phyloP scores from a whole-genome alignment of 208 protist genomes.

The Acanthamoeba lenticulata region DNA sequence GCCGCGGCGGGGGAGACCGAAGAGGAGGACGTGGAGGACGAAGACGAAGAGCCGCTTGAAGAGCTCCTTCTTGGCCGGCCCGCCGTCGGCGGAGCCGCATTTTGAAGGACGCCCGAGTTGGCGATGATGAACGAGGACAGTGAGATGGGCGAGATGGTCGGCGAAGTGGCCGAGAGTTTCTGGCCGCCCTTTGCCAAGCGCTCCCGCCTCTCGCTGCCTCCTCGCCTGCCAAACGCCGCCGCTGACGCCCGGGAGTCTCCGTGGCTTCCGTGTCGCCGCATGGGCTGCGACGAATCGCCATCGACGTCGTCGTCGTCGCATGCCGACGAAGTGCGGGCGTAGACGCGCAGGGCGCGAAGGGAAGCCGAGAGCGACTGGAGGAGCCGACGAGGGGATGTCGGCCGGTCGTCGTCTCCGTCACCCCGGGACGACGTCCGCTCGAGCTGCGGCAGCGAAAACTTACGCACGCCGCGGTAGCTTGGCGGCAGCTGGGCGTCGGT shows the following conservation, averaged over 20 bases:
- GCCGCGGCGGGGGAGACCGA: not conserved
- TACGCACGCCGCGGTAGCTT: not conserved
- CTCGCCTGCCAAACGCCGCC: not conserved
- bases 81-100: too few relatives aligned
- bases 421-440: not conserved
- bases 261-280: not conserved
- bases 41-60: not conserved
- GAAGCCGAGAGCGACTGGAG: not conserved
- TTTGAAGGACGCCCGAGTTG: too few relatives aligned
- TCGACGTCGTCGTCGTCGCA: not conserved
- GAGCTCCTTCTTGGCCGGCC: too few relatives aligned
- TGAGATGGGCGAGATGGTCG: not conserved
- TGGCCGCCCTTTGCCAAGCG: not conserved
- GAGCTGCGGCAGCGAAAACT: not conserved
- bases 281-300: not conserved
- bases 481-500: not conserved
- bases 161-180: not conserved
- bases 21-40: not conserved
- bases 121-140: not conserved
- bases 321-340: not conserved
- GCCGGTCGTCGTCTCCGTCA: not conserved
- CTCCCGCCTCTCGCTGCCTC: not conserved
- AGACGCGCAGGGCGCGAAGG: conserved; percentile 1
- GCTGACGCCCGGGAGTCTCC: not conserved
- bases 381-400: not conserved